phyloP scores from a whole-genome alignment of 345 rosid species.

The Melastoma malabathricum region DNA sequence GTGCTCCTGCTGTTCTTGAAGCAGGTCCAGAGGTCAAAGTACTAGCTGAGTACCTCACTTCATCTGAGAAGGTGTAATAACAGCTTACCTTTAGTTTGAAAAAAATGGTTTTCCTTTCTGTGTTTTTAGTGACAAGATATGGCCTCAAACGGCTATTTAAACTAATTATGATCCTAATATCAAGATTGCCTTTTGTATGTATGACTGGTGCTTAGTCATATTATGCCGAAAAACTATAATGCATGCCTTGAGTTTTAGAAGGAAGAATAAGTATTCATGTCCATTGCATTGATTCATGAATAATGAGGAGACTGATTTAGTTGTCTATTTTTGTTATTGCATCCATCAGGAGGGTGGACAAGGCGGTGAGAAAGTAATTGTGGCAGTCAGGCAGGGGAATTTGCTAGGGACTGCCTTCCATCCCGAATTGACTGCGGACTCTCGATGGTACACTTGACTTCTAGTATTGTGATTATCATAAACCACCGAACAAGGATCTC shows the following conservation, averaged over 20 bases:
- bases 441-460: slow-evolving; percentile 53
- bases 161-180: too few relatives aligned
- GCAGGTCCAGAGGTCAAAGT: slow-evolving; percentile 79
- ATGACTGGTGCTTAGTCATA: too few relatives aligned
- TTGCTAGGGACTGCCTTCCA: slow-evolving; percentile 88
- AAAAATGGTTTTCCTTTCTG: too few relatives aligned
- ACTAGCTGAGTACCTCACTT: slow-evolving; percentile 61
- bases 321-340: slow-evolving; percentile 5
- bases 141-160: too few relatives aligned
- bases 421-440: slow-evolving; percentile 87
- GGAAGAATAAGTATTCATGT: too few relatives aligned
- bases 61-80: slow-evolving; percentile 34
- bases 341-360: slow-evolving; percentile 44
- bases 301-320: not conserved
- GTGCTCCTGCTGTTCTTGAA: slow-evolving; percentile 88
- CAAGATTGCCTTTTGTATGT: too few relatives aligned
- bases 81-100: too few relatives aligned
- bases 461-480: not conserved
- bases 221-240: too few relatives aligned
- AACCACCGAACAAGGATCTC: not conserved
- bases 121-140: too few relatives aligned
- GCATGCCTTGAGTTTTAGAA: too few relatives aligned
- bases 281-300: too few relatives aligned
- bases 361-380: slow-evolving; percentile 60
- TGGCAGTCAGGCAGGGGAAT: slow-evolving; percentile 77